Percentiles rank a stretch among this genome's conserved stretches.
These are phyloP conservation scores for Pyrrhoderma lamaoense DNA, from an alignment of 1,284 basidiomycete species.

Conservation along the genomic window DNA sequence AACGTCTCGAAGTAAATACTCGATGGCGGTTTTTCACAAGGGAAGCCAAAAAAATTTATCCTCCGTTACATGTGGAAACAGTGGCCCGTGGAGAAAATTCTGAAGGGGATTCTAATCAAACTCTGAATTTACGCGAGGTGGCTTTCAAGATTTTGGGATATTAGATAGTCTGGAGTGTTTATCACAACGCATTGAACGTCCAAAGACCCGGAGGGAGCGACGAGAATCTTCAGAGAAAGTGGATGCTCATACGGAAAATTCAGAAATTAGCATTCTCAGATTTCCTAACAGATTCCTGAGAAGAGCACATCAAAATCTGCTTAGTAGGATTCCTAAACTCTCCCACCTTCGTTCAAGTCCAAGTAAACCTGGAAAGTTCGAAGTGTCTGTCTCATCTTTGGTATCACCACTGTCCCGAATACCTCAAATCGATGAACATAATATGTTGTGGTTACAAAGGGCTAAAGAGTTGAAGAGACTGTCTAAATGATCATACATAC, in stretches of 20 bases:
- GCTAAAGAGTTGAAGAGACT: conserved; percentile 18
- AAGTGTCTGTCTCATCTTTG: conserved; percentile 27
- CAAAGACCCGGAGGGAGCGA: conserved; percentile 15
- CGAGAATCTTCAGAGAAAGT: not conserved
- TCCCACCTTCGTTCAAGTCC: conserved; percentile 23
- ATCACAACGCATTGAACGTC: conserved; percentile 28
- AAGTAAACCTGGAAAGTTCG: conserved; percentile 21
- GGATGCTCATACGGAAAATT: conserved; percentile 18
- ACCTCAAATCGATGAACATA: conserved; percentile 25
- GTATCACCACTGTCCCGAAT: conserved; percentile 21
- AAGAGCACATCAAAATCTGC: conserved; percentile 54
- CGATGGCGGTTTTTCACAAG: conserved; percentile 56
- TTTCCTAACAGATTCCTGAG: conserved; percentile 53
- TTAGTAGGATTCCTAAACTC: conserved; percentile 51
- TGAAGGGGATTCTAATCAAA: conserved; percentile 2
- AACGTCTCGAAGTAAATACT: conserved; percentile 64
- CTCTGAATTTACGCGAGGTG: conserved; percentile 27
- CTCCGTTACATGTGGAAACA: conserved; percentile 48
- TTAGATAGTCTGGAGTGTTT: conserved; percentile 43
- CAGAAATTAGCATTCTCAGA: conserved; percentile 10
- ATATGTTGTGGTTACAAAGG: conserved; percentile 31
- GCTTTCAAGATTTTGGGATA: conserved; percentile 38
- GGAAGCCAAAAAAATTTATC: conserved; percentile 48
- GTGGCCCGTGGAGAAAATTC: conserved; percentile 12
- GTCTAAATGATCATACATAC: not conserved